Percentiles rank a stretch among this genome's conserved stretches.
Conservation (phyloP, 768 basidiomycete genomes). For the Boletus sensibilis region DNA sequence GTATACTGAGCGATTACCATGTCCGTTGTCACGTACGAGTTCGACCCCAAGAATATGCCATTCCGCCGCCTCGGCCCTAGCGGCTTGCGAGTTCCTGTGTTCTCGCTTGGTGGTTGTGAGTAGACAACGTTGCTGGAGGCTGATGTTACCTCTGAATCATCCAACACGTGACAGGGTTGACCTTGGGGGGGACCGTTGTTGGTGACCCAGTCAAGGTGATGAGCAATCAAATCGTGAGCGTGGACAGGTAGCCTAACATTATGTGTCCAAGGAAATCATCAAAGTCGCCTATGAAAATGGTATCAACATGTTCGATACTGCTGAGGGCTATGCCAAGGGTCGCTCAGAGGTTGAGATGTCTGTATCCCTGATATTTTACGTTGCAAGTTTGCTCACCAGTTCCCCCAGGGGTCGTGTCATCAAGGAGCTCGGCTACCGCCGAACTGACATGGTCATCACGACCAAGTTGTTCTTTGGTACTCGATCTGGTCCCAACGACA, state of each 20-base stretch:
- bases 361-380: not conserved
- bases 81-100: slow-evolving; percentile 49
- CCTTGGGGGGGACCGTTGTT: slow-evolving; percentile 45
- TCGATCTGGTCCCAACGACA: slow-evolving; percentile 44
- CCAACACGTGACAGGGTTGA: slow-evolving; percentile 36
- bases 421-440: slow-evolving; percentile 50
- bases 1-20: slow-evolving; percentile 9
- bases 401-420: slow-evolving; percentile 47
- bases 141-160: not conserved
- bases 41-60: slow-evolving; percentile 39
- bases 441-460: slow-evolving; percentile 50
- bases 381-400: not conserved
- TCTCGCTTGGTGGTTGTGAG: slow-evolving; percentile 53
- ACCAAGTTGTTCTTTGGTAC: slow-evolving; percentile 63
- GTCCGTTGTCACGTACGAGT: slow-evolving; percentile 32
- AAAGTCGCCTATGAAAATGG: slow-evolving; percentile 52
- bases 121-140: not conserved
- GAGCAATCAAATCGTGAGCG: not conserved
- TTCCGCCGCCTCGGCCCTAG: slow-evolving; percentile 45
- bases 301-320: slow-evolving; percentile 51
- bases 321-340: slow-evolving; percentile 46
- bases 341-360: slow-evolving; percentile 55
- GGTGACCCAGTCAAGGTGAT: slow-evolving; percentile 54
- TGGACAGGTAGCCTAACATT: not conserved
- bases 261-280: slow-evolving; percentile 45